Evolutionary conservation across 2,329 filamentous ascomycete genomes (phyloP), one percentile per base, ranked within the genome.

Genomic region (Davidsoniella australis): DNA sequence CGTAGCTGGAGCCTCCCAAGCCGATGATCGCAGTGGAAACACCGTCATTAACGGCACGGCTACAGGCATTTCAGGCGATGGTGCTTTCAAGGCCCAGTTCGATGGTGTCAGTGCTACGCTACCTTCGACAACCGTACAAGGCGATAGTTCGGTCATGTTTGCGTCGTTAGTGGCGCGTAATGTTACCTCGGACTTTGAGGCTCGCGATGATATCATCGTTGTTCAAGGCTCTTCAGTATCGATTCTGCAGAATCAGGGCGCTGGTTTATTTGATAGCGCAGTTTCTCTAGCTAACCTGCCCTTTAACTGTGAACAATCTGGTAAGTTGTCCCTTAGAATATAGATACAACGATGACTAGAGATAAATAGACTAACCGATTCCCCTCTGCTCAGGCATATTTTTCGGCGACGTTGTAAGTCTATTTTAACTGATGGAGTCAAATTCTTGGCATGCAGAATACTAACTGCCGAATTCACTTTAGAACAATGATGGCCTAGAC

Each of bases 401-500:
- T 23, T 51, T 51, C 24, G 44, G 49, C n/a, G 49, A 51, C 40
- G 29, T 51, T 18, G 47, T 48, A 48, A 42, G 47, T 48, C 23
- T 17, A 9, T 23, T 14, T 24, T 7, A 26, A 23, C 14, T 10
- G 12, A 7, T 7, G n/a, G 12, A 12, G 20, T 5, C 14, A 12
- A 20, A 20, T 5, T 39, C 41, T 26, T 41, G 29, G 18, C 39
- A 5, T 16, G 16, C 17, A n/a, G n/a, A 23, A 2, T 23, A 26
- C 40, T 42, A 42, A 48, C 26, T 10, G 14, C 17, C 36, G 17
- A 38, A 2, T 10, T 8, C 23, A 24, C 40, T 23, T 23, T 33
- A 48, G 47, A 53, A 55, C 36, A 43, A 40, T 4, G 59, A 60
- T 29, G 57, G 56, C 6, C 50, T 60, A 7, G 60, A 60, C 44